These are phyloP conservation scores for Apiospora koreana DNA, from an alignment of 2,329 filamentous ascomycete genomes.

Conservation along the genomic window DNA sequence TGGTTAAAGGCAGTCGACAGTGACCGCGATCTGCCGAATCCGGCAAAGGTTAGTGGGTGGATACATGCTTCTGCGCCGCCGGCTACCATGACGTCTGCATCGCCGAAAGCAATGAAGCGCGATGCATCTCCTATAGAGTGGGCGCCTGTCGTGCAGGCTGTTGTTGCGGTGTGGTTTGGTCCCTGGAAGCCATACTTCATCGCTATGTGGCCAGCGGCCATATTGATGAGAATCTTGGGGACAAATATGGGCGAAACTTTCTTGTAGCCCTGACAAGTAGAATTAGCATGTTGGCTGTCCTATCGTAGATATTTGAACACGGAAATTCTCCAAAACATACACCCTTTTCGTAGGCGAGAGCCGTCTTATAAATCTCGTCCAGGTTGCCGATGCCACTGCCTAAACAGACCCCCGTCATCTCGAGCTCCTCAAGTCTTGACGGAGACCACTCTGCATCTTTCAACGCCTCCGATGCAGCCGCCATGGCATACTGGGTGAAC, in stretches of 20 bases:
- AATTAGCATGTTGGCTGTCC: conserved; percentile 17
- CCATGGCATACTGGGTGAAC: conserved; percentile 90
- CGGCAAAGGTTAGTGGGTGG: conserved; percentile 88
- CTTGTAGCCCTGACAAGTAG: conserved; percentile 70
- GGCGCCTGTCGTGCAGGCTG: conserved; percentile 93
- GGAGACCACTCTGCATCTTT: conserved; percentile 78
- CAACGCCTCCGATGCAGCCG: conserved; percentile 83
- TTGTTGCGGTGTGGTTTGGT: conserved; percentile 90
- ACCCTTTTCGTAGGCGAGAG: conserved; percentile 70
- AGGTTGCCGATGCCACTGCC: conserved; percentile 96
- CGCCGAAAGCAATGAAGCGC: conserved; percentile 87
- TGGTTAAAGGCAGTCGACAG: conserved; percentile 81
- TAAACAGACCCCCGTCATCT: conserved; percentile 85
- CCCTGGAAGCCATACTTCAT: conserved; percentile 90
- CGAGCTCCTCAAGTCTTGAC: conserved; percentile 58
- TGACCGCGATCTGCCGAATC: conserved; percentile 86
- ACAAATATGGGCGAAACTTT: conserved; percentile 95
- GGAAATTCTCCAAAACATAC: conserved; percentile 48
- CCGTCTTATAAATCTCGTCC: conserved; percentile 85
- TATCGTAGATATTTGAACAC: not conserved
- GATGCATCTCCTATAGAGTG: conserved; percentile 93
- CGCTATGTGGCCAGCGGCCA: conserved; percentile 91
- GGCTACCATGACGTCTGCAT: conserved; percentile 95
- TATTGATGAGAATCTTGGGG: conserved; percentile 88
- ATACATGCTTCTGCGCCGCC: conserved; percentile 95